Evolutionary conservation across 371 early-diverging fungal species (phyloP).

Genomic region (Phascolomyces articulosus): DNA sequence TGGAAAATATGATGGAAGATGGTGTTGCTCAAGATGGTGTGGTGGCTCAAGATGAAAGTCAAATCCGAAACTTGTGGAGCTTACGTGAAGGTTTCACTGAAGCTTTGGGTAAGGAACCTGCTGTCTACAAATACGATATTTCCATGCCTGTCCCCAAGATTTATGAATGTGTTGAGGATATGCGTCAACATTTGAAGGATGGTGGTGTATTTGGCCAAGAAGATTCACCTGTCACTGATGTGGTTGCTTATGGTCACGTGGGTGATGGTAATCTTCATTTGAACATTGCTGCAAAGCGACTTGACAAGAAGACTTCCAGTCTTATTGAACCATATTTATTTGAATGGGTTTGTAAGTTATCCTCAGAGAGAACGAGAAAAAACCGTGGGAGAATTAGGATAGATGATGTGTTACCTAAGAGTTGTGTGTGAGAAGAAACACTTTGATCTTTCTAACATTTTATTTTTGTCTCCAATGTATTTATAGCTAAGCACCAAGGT

Average conservation of each 20-base stretch:
- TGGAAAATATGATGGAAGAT: slow-evolving; percentile 72
- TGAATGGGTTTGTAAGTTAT: slow-evolving; percentile 78
- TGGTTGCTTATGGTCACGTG: slow-evolving; percentile 92
- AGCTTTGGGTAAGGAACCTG: slow-evolving; percentile 81
- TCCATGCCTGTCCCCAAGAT: slow-evolving; percentile 85
- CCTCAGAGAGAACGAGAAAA: too few relatives aligned
- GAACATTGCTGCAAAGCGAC: slow-evolving; percentile 79
- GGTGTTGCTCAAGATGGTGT: slow-evolving; percentile 85
- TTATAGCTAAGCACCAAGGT: slow-evolving; percentile 66
- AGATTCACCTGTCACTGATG: slow-evolving; percentile 65
- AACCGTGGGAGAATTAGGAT: too few relatives aligned
- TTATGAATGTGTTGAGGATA: slow-evolving; percentile 85
- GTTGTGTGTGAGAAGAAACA: neutral
- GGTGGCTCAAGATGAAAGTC: slow-evolving; percentile 86
- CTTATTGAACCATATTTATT: slow-evolving; percentile 94
- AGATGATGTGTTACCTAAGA: too few relatives aligned
- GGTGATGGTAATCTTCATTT: slow-evolving; percentile 94
- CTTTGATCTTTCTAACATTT: neutral
- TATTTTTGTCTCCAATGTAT: too few relatives aligned
- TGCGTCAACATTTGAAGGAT: slow-evolving; percentile 66
- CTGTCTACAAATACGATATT: slow-evolving; percentile 93
- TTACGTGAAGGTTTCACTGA: slow-evolving; percentile 95
- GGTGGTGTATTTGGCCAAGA: slow-evolving; percentile 57
- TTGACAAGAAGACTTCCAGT: slow-evolving; percentile 57
- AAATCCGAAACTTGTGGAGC: slow-evolving; percentile 78